Evolutionary conservation across 306 rosid species (phyloP), one percentile per base, ranked within the genome.

Genomic region (Ziziphus jujuba): DNA sequence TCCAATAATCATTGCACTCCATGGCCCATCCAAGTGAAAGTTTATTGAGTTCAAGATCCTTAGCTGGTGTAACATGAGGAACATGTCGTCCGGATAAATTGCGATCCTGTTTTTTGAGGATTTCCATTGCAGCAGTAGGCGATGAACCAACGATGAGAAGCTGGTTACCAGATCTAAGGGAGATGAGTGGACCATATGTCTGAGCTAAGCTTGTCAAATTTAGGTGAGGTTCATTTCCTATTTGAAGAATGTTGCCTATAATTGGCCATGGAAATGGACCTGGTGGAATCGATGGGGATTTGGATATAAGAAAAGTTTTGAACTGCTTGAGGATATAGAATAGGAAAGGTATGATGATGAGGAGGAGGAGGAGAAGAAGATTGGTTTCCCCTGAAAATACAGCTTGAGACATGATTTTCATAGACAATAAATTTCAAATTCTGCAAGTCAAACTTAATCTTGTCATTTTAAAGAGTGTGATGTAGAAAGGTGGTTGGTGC

Each of bases 211-310:
- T 36, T 22, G 66, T 10, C 6, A 59, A 31, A 25, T n/a, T 16
- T 31, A 66, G 12, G 9, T 65, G 72, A 49, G 66, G 72, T 13
- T 21, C 31, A 0, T 19, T 44, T 6, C 66, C 66, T 25, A 65
- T 11, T 56, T 65, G 61, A 17, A 59, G 48, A 31, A 57, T 36
- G 48, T 73, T 74, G 56, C 79, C 79, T 2, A 74, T 4, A 17
- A 74, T 66, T 16, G 79, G 73, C 79, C 79, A 67, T 59, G 54
- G 55, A 17, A 16, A 61, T 9, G 70, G 76, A 44, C 76, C 69
- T 16, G 63, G 69, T 53, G 70, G 69, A 54, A 72, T 31, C 6
- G 55, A 44, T 28, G 11, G 47, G 24, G 56, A 63, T 63, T 44
- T 15, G 1, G 59, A n/a, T n/a, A n/a, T n/a, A n/a, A n/a, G n/a